Evolutionary conservation across 495 filamentous ascomycete species (phyloP).

Genomic region (Tuber melanosporum): DNA sequence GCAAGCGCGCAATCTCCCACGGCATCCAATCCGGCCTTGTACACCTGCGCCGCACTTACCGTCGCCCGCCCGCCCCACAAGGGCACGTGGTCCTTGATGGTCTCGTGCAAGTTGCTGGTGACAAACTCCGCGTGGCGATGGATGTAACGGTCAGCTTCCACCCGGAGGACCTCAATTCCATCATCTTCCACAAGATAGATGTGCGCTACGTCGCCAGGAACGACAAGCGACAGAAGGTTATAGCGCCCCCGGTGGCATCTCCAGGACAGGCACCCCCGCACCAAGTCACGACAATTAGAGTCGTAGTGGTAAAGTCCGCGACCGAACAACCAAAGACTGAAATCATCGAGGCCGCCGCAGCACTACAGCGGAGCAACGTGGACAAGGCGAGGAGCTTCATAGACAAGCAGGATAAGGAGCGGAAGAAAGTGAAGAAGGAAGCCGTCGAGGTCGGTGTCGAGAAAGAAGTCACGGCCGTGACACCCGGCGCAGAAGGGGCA

Average conservation of each 20-base stretch:
- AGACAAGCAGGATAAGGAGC: conserved; percentile 13
- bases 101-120: conserved; percentile 33
- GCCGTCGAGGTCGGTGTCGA: conserved; percentile 7
- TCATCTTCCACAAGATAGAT: conserved; percentile 30
- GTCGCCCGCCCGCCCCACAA: conserved; percentile 26
- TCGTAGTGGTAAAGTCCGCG: conserved; percentile 5
- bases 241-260: not conserved
- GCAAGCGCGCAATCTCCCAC: not conserved
- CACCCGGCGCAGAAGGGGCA: conserved; percentile 20
- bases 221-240: not conserved
- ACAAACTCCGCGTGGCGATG: conserved; percentile 31
- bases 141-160: conserved; percentile 36
- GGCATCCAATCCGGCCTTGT: not conserved
- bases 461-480: not conserved
- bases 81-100: conserved; percentile 38
- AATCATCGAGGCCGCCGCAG: conserved; percentile 14
- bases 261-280: not conserved
- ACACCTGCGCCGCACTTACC: conserved; percentile 15
- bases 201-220: conserved; percentile 29
- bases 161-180: conserved; percentile 26
- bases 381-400: conserved; percentile 13
- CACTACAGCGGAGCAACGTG: conserved; percentile 12
- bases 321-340: conserved; percentile 3
- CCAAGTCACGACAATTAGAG: not conserved
- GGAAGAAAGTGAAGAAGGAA: conserved; percentile 13